Conservation (phyloP, 2,329 filamentous ascomycete species). For the Nemania abortiva region DNA sequence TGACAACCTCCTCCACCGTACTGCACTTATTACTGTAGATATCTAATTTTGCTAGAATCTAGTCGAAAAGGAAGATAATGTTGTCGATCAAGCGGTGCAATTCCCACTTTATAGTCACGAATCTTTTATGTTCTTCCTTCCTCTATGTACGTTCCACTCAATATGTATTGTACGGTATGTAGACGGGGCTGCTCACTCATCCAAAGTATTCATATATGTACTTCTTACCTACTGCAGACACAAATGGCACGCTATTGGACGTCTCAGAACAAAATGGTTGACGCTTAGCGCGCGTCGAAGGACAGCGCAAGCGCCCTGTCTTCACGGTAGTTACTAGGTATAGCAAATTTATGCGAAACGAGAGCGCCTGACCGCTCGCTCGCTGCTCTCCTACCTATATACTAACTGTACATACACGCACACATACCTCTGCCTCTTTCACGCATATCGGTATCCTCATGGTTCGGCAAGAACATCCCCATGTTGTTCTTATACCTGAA, state of each 20-base stretch:
- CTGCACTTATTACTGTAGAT: slow-evolving; percentile 13
- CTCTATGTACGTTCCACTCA: neutral
- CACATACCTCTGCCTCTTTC: too few relatives aligned
- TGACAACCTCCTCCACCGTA: neutral
- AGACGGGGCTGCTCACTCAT: neutral
- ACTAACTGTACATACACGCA: too few relatives aligned
- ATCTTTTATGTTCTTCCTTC: neutral
- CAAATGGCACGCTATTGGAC: neutral
- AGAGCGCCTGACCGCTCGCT: too few relatives aligned
- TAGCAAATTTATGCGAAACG: too few relatives aligned
- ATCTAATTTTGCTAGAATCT: neutral
- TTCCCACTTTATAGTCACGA: neutral
- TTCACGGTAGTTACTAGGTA: neutral
- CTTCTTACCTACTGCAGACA: neutral
- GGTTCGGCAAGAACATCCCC: too few relatives aligned
- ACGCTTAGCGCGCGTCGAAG: slow-evolving; percentile 6
- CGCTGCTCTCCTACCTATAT: too few relatives aligned
- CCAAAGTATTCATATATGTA: neutral
- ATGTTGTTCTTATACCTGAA: too few relatives aligned
- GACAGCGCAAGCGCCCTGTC: neutral
- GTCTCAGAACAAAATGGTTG: neutral
- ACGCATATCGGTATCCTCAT: too few relatives aligned
- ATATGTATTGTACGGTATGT: too few relatives aligned
- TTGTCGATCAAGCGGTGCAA: neutral
- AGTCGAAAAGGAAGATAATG: neutral